These are phyloP conservation scores for Heteromeles arbutifolia DNA, from an alignment of 306 rosid species.

Conservation along the genomic window DNA sequence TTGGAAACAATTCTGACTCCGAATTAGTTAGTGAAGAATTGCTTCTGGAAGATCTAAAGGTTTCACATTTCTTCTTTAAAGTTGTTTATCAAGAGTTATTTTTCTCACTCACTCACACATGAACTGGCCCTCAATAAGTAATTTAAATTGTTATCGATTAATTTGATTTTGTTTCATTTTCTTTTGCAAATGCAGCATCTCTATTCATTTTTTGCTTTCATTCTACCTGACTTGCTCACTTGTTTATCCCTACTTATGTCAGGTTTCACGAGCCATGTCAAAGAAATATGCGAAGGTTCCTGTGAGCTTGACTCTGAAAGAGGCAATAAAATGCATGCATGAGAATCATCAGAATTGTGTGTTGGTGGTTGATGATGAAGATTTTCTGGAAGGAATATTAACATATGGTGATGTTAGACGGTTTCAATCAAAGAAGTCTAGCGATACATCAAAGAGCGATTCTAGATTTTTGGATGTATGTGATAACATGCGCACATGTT, in stretches of 20 bases:
- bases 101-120: neutral
- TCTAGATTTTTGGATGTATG: slow-evolving; percentile 55
- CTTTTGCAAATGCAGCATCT: slow-evolving; percentile 4
- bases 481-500: slow-evolving; percentile 3
- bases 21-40: slow-evolving; percentile 55
- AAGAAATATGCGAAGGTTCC: slow-evolving; percentile 59
- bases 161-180: neutral
- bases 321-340: slow-evolving; percentile 60
- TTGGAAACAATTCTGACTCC: slow-evolving; percentile 38
- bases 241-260: slow-evolving; percentile 17
- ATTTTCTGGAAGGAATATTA: slow-evolving; percentile 81
- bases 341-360: slow-evolving; percentile 66
- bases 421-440: slow-evolving; percentile 46
- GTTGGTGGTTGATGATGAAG: slow-evolving; percentile 66
- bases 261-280: slow-evolving; percentile 89
- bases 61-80: slow-evolving; percentile 20
- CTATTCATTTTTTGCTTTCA: neutral
- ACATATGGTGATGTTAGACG: slow-evolving; percentile 81
- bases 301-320: slow-evolving; percentile 43
- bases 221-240: neutral
- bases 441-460: slow-evolving; percentile 39
- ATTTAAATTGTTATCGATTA: neutral
- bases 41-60: slow-evolving; percentile 77
- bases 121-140: neutral
- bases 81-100: neutral